Evolutionary conservation across 345 rosid species (phyloP), one percentile per base, ranked within the genome.

Genomic region (Boechera divaricarpa): DNA sequence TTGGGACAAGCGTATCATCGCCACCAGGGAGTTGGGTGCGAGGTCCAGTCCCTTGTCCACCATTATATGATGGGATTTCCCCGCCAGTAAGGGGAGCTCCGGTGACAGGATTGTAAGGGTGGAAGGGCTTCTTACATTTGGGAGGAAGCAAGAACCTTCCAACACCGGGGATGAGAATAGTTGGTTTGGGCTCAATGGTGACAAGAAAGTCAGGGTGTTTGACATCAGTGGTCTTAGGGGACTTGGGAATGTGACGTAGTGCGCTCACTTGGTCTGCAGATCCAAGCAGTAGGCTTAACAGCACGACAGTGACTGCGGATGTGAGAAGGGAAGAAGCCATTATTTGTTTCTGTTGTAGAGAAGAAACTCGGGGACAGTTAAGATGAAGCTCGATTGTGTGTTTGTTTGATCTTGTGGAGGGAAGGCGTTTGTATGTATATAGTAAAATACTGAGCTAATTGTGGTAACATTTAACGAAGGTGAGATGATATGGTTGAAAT

Each of bases 91-190:
- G 72, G 36, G 73, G 51, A 57, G 77, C 82, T 65, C 76, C 90
- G 5, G 77, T 60, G 68, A 54, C 53, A 38, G 87, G 86, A 41
- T 58, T 39, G 21, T 66, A 74, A 77, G 82, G 78, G 74, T 16
- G 36, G 45, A 73, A 67, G n/a, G 82, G 74, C 64, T 51, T 58
- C 63, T 51, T 42, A 41, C 79, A 75, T 39, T 48, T 61, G 24
- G 91, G 88, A 16, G 96, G 97, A 55, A 85, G 58, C 76, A 81
- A n/a, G 54, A 83, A 85, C 66, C 86, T 70, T 36, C 97, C 96
- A 47, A 85, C 60, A 65, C 93, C 93, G 7, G 93, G 94, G 82
- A 91, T 86, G 75, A 82, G 84, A 51, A 82, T 59, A 47, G 86
- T 75, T 67, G 39, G 71, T 77, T 77, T 87, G 24, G 79, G 68